Base-by-base conservation (phyloP, 805 yeast species). In the Kodamaea laetipori region DNA sequence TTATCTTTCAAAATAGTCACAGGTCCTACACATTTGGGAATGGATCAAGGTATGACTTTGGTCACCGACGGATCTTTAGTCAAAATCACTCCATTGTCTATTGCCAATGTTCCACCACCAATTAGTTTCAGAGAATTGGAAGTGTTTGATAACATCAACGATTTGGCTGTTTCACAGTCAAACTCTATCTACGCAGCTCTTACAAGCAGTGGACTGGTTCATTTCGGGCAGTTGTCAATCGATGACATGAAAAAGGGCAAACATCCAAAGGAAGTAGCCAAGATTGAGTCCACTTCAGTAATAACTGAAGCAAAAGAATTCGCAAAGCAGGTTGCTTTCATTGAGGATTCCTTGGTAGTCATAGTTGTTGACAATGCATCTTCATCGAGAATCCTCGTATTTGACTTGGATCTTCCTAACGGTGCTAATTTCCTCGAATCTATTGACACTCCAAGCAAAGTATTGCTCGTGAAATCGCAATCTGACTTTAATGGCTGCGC, bases 101-200 rank as follows among this genome's bases (percentile, higher is more conserved):
- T 82, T 23, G 96, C 96, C 1, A 89, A 83, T 58, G 92, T 89
- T 8, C 99, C 99, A 3, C 99, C 99, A 0, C 99, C 99, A 33
- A 80, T 88, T 58, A 76, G 87, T 17, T 84, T 76, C 57, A 75
- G 95, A 45, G 86, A 82, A 38, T 63, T 88, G 39, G 78, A 74
- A 7, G 66, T 81, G 9, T 50, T 46, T 1, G 71, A 67, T 1
- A 78, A 78, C 44, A 80, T 89, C 6, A 60, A 73, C 15, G 88
- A 85, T 55, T 77, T 79, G 33, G 85, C 95, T 0, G 77, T 82
- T 4, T 78, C 83, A 48, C 63, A 74, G 39, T 69, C 79, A 8
- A 88, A 85, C 60, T 77, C 75, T 41, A 51, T 59, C 3, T 77
- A 78, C 54, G 90, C 87, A 0, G 74, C 80, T 0, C 61, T 85